Percentiles rank a stretch among this genome's conserved stretches.
These are phyloP conservation scores for Hortaea sp. DNA, from an alignment of 2,329 filamentous ascomycete species.

Conservation along the genomic window DNA sequence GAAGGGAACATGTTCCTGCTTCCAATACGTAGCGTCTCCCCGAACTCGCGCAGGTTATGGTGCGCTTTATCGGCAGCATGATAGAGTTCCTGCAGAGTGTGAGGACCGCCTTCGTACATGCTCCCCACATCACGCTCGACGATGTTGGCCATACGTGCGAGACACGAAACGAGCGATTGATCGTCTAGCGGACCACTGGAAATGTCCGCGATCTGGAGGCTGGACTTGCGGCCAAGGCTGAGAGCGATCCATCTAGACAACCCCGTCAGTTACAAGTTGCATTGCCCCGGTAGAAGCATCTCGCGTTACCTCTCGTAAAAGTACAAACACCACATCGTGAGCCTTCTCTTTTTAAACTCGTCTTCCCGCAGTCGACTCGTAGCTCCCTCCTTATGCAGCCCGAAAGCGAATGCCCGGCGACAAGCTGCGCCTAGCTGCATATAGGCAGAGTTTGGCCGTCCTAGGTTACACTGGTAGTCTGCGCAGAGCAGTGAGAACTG, in stretches of 20 bases:
- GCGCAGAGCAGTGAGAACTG: slow-evolving; percentile 20
- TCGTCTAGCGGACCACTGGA: slow-evolving; percentile 14
- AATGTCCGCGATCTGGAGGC: slow-evolving; percentile 16
- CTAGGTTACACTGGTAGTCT: slow-evolving; percentile 22
- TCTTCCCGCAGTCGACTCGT: not conserved
- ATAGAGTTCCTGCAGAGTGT: slow-evolving; percentile 19
- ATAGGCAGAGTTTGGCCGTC: slow-evolving; percentile 21
- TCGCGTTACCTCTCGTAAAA: slow-evolving; percentile 17
- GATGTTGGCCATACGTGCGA: slow-evolving; percentile 14
- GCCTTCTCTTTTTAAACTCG: slow-evolving; percentile 15
- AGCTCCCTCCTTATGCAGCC: slow-evolving; percentile 16
- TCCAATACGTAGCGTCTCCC: slow-evolving; percentile 11
- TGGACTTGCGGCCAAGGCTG: slow-evolving; percentile 12
- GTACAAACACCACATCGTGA: slow-evolving; percentile 23
- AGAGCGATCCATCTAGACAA: slow-evolving; percentile 12
- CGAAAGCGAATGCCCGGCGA: slow-evolving; percentile 22
- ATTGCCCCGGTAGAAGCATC: not conserved
- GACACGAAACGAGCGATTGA: slow-evolving; percentile 9
- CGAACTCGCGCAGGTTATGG: slow-evolving; percentile 16
- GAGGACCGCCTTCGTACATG: slow-evolving; percentile 19
- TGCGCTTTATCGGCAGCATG: slow-evolving; percentile 15
- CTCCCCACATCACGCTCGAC: slow-evolving; percentile 7
- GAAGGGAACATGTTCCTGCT: too few species aligned
- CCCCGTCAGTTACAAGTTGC: not conserved
- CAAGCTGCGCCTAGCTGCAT: slow-evolving; percentile 20